Evolutionary conservation across 805 yeast genomes (phyloP).

Genomic region (Metschnikowia henanensis): DNA sequence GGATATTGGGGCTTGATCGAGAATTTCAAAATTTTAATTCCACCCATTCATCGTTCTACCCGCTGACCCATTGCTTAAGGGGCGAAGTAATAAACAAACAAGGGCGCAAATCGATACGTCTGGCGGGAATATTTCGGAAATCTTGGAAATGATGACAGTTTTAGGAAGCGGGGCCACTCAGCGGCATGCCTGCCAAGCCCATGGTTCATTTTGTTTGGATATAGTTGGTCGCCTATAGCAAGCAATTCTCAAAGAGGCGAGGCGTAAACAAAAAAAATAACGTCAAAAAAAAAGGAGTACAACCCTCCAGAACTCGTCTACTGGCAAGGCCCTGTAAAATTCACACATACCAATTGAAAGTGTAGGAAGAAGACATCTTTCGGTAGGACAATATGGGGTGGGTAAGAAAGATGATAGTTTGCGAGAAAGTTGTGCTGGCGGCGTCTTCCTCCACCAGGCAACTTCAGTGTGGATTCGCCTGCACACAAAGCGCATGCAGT

Average conservation of each 20-base stretch:
- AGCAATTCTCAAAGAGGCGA: constrained; percentile 2
- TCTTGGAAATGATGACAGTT: too few relatives aligned
- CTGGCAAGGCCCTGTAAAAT: neutral
- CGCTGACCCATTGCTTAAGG: too few relatives aligned
- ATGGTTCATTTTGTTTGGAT: neutral
- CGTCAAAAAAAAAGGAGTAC: too few relatives aligned
- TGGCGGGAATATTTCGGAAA: too few relatives aligned
- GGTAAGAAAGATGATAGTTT: neutral
- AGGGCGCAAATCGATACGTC: too few relatives aligned
- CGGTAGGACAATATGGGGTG: neutral
- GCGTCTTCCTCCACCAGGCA: constrained; percentile 1
- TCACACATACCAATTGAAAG: constrained; percentile 41
- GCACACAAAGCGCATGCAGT: constrained; percentile 8
- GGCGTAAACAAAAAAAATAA: neutral
- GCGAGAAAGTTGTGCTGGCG: constrained; percentile 8
- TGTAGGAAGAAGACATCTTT: constrained; percentile 34
- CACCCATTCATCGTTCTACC: too few relatives aligned
- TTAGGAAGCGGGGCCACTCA: too few relatives aligned
- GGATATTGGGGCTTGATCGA: too few relatives aligned
- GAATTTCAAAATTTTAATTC: too few relatives aligned
- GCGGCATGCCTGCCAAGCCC: too few relatives aligned
- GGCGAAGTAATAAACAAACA: too few relatives aligned
- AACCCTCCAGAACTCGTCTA: too few relatives aligned
- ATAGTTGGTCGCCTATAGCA: neutral
- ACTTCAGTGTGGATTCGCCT: constrained; percentile 4